Evolutionary conservation across 2,329 filamentous ascomycete species (phyloP).

Genomic region (Coniochaeta prunicola): DNA sequence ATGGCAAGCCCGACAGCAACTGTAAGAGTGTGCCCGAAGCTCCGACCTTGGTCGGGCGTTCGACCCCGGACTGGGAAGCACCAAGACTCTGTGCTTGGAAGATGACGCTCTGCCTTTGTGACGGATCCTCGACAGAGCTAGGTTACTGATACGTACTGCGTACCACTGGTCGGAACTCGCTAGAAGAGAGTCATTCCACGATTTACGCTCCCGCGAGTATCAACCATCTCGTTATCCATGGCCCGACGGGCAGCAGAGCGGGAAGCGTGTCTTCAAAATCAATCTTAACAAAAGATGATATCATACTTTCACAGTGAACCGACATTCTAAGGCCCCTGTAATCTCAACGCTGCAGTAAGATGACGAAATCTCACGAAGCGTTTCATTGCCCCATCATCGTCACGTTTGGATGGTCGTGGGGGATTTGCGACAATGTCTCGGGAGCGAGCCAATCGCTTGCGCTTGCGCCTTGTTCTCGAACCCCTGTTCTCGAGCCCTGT

Average conservation of each 20-base stretch:
- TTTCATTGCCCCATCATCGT: too few species aligned
- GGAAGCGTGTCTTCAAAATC: background rate
- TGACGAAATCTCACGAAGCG: background rate
- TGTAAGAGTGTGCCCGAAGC: background rate
- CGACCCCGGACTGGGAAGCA: background rate
- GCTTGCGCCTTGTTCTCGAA: slow-evolving; percentile 6
- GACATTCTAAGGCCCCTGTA: background rate
- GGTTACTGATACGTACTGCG: too few species aligned
- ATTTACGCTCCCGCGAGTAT: too few species aligned
- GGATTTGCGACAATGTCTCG: slow-evolving; percentile 15
- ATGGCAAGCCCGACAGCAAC: background rate
- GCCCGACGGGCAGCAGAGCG: background rate
- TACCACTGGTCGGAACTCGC: too few species aligned
- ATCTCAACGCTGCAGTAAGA: background rate
- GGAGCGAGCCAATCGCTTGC: slow-evolving; percentile 23
- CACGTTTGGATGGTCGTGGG: background rate
- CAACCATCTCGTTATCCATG: background rate
- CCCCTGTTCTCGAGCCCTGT: slow-evolving; percentile 3
- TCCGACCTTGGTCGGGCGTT: background rate
- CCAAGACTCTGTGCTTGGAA: background rate
- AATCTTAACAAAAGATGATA: background rate
- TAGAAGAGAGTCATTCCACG: too few species aligned
- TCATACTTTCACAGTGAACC: background rate
- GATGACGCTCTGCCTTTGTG: too few species aligned
- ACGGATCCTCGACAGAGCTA: too few species aligned